Evolutionary conservation across 2,329 filamentous ascomycete species (phyloP).

Genomic region (Fusarium redolens): DNA sequence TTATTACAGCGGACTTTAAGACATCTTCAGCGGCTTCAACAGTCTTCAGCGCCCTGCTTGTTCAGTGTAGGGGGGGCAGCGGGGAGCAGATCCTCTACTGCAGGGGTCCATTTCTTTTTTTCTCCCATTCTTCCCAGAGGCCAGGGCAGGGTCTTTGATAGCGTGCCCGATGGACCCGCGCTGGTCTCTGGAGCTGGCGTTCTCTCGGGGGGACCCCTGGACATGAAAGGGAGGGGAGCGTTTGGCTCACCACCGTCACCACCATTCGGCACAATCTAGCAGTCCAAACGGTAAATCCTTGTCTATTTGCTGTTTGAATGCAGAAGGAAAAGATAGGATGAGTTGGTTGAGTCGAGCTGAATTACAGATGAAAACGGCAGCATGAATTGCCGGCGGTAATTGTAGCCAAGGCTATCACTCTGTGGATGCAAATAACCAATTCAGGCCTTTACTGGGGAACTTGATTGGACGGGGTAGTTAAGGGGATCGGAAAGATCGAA

Average conservation of each 20-base stretch:
- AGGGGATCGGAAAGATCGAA: constrained; percentile 30
- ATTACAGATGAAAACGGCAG: constrained; percentile 15
- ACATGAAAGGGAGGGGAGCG: constrained; percentile 20
- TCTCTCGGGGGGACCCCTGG: constrained; percentile 26
- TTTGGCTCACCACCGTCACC: constrained; percentile 39
- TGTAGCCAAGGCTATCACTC: neutral
- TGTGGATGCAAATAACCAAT: constrained; percentile 7
- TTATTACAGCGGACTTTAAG: constrained; percentile 14
- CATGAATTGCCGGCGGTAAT: neutral
- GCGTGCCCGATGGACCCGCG: constrained; percentile 26
- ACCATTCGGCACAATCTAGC: constrained; percentile 34
- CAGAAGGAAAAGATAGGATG: neutral
- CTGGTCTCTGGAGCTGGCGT: constrained; percentile 4
- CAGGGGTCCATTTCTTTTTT: constrained; percentile 18
- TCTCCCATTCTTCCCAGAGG: neutral
- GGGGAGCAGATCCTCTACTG: constrained; percentile 37
- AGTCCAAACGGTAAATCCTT: constrained; percentile 23
- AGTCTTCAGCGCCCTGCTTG: constrained; percentile 25
- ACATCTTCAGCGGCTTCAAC: constrained; percentile 36
- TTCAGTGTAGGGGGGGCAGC: constrained; percentile 2
- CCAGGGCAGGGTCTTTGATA: neutral
- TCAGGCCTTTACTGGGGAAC: constrained; percentile 5
- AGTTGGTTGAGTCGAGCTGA: neutral
- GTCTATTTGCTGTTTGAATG: neutral
- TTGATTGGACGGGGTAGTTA: constrained; percentile 10